Conservation (phyloP, 306 rosid species). For the Quercus mongolica region DNA sequence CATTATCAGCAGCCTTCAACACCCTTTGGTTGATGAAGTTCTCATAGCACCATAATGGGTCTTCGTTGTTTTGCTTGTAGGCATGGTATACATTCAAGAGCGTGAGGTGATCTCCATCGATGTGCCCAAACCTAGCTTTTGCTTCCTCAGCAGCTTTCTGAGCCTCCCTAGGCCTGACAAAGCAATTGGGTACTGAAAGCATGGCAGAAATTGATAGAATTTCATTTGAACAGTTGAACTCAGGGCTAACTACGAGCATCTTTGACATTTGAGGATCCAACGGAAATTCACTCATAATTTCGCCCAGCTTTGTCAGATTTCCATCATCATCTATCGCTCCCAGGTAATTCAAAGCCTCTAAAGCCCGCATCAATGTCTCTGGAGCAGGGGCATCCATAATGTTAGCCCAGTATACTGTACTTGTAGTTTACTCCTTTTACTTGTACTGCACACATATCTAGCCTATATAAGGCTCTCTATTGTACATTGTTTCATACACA, state of each 20-base stretch:
- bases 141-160: constrained; percentile 97
- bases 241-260: constrained; percentile 95
- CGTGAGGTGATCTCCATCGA: constrained; percentile 95
- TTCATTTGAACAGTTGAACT: constrained; percentile 93
- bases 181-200: constrained; percentile 99
- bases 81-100: constrained; percentile 95
- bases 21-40: constrained; percentile 82
- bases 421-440: no score
- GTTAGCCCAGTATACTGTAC: no score
- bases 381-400: constrained; percentile 99
- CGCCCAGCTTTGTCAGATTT: constrained; percentile 82
- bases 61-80: constrained; percentile 89
- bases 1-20: constrained; percentile 83
- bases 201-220: constrained; percentile 85
- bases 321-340: constrained; percentile 97
- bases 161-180: constrained; percentile 99
- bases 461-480: no score
- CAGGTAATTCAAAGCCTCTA: constrained; percentile 92
- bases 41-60: constrained; percentile 88
- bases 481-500: no score
- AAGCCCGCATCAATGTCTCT: constrained; percentile 93
- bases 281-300: constrained; percentile 94
- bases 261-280: constrained; percentile 98
- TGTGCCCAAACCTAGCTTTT: constrained; percentile 94
- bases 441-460: no score